Percentiles rank a stretch among this genome's conserved stretches.
These are phyloP conservation scores for Penicillium parvum DNA, from an alignment of 495 filamentous ascomycete genomes.

Conservation along the genomic window DNA sequence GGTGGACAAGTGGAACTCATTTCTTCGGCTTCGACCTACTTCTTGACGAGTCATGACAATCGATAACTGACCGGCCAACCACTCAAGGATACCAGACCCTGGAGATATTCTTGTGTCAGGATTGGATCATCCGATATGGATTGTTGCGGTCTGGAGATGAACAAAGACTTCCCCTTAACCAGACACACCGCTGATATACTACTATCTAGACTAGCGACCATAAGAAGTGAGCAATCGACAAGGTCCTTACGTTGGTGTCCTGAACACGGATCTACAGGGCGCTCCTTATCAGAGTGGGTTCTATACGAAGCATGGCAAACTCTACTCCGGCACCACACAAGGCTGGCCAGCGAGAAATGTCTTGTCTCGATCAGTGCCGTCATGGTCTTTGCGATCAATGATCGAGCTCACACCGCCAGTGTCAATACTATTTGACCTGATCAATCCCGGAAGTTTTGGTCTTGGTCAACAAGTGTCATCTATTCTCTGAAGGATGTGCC, in stretches of 20 bases:
- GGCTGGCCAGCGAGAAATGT: neutral
- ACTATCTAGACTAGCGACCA: too few species aligned
- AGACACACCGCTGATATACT: conserved; percentile 8
- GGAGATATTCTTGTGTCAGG: conserved; percentile 4
- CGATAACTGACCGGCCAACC: neutral
- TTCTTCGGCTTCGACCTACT: neutral
- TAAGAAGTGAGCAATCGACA: too few species aligned
- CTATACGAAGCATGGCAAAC: neutral
- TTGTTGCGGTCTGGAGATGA: conserved; percentile 14
- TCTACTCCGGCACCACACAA: neutral
- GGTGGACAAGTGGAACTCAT: neutral
- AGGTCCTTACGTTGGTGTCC: neutral
- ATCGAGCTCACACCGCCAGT: neutral
- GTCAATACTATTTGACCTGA: neutral
- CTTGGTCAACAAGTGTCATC: too few species aligned
- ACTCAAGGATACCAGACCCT: neutral
- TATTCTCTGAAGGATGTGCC: too few species aligned
- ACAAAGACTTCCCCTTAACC: neutral
- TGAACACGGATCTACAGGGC: neutral
- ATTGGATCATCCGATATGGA: neutral
- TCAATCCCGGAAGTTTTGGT: neutral
- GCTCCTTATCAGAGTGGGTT: neutral
- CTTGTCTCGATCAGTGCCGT: too few species aligned
- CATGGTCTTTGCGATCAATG: neutral
- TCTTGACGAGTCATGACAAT: too few species aligned